phyloP scores from a whole-genome alignment of 2,329 filamentous ascomycete species.

The Ophiostoma sp. region DNA sequence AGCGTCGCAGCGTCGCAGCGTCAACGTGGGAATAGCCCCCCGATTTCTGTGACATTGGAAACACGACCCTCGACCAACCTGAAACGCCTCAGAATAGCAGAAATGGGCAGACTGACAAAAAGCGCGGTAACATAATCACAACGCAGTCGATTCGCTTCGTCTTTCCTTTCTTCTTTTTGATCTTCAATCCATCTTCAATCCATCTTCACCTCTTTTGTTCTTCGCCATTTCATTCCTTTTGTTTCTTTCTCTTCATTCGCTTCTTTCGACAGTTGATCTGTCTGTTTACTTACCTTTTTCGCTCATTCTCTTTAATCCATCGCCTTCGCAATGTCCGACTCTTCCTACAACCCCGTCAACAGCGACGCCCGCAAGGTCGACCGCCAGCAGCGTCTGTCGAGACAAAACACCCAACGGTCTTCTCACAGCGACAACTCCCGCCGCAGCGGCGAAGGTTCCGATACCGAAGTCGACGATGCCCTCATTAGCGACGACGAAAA shows the following conservation, averaged over 20 bases:
- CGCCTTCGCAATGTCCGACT: background rate
- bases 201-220: background rate
- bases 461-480: conserved; percentile 41
- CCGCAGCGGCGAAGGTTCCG: conserved; percentile 29
- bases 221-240: background rate
- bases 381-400: background rate
- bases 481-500: conserved; percentile 38
- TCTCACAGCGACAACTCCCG: background rate
- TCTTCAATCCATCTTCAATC: background rate
- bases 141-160: background rate
- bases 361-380: conserved; percentile 6
- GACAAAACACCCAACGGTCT: background rate
- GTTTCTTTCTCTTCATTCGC: background rate
- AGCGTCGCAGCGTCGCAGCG: background rate
- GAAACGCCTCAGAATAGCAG: conserved; percentile 11
- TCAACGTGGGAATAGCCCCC: background rate
- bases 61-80: conserved; percentile 16
- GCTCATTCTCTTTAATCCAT: background rate
- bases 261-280: conserved; percentile 12
- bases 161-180: background rate
- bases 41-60: background rate
- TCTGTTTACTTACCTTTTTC: background rate
- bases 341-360: conserved; percentile 21
- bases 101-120: background rate
- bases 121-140: background rate